A percentile compares a stretch with the other conserved stretches of the same genome.
Evolutionary conservation across 108 stramenopile genomes (phyloP).

Genomic region (Bacterosira constricta): DNA sequence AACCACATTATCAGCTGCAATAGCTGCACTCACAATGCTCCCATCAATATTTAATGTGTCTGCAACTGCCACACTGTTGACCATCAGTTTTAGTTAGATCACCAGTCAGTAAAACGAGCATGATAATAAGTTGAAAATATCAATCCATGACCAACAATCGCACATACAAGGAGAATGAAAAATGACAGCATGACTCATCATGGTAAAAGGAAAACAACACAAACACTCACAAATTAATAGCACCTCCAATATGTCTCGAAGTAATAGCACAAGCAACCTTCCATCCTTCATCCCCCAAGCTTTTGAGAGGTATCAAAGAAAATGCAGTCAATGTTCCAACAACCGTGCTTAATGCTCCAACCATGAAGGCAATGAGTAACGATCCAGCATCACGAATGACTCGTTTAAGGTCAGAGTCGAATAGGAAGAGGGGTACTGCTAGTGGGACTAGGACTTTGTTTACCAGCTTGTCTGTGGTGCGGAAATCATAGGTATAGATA

Average conservation of each 20-base stretch:
- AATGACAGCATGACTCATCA: no score
- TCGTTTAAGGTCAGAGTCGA: constrained; percentile 82
- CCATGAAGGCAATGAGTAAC: constrained; percentile 73
- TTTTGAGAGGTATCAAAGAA: constrained; percentile 67
- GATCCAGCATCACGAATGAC: constrained; percentile 80
- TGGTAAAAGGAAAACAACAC: neutral
- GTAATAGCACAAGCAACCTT: constrained; percentile 86
- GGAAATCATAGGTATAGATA: neutral
- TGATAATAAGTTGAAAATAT: neutral
- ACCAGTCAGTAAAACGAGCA: neutral
- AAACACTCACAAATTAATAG: constrained; percentile 80
- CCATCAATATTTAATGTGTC: constrained; percentile 78
- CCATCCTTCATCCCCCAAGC: constrained; percentile 75
- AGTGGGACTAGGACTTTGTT: constrained; percentile 82
- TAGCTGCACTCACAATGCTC: constrained; percentile 64
- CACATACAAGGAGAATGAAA: no score
- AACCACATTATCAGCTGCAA: constrained; percentile 91
- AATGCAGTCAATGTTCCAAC: constrained; percentile 80
- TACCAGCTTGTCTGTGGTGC: constrained; percentile 47
- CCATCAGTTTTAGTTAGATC: neutral
- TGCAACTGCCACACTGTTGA: constrained; percentile 81
- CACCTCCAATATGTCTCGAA: constrained; percentile 94
- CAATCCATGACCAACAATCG: no score
- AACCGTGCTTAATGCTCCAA: constrained; percentile 84
- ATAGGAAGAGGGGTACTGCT: constrained; percentile 88